Conservation (phyloP, 2,329 filamentous ascomycete species). For the Aspergillus sp. region DNA sequence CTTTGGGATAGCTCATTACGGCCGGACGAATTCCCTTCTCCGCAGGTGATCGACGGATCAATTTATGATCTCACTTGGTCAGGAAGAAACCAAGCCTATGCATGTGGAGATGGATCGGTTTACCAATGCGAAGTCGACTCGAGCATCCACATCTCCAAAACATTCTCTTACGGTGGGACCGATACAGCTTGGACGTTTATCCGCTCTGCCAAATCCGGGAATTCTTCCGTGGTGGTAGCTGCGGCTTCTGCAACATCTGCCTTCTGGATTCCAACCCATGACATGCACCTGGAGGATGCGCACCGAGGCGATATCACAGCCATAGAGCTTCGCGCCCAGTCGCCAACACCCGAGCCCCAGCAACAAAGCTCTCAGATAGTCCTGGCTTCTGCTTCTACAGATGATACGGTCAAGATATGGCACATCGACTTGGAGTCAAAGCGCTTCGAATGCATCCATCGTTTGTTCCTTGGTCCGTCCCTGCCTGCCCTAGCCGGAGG, state of each 20-base stretch:
- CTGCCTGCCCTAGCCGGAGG: constrained; percentile 36
- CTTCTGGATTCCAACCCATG: constrained; percentile 44
- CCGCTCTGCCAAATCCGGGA: constrained; percentile 25
- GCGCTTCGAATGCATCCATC: constrained; percentile 32
- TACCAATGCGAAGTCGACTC: constrained; percentile 37
- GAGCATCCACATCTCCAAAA: constrained; percentile 33
- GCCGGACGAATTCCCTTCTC: constrained; percentile 32
- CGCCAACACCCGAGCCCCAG: constrained; percentile 18
- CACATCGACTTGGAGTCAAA: constrained; percentile 33
- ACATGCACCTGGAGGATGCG: constrained; percentile 32
- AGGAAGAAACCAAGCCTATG: constrained; percentile 31
- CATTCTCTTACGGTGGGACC: constrained; percentile 23
- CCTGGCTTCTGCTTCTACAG: constrained; percentile 43
- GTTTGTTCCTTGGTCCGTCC: constrained; percentile 30
- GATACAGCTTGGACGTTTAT: constrained; percentile 39
- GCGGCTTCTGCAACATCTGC: constrained; percentile 34
- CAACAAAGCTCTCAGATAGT: constrained; percentile 21
- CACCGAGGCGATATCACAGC: constrained; percentile 41
- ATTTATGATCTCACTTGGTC: constrained; percentile 42
- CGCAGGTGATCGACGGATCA: constrained; percentile 31
- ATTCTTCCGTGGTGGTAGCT: constrained; percentile 31
- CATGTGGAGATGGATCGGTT: constrained; percentile 35
- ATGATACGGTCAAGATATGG: constrained; percentile 44
- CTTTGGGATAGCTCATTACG: constrained; percentile 39
- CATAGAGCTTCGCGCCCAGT: constrained; percentile 36